phyloP scores from a whole-genome alignment of 495 filamentous ascomycete genomes.

The Cercophora scortea region DNA sequence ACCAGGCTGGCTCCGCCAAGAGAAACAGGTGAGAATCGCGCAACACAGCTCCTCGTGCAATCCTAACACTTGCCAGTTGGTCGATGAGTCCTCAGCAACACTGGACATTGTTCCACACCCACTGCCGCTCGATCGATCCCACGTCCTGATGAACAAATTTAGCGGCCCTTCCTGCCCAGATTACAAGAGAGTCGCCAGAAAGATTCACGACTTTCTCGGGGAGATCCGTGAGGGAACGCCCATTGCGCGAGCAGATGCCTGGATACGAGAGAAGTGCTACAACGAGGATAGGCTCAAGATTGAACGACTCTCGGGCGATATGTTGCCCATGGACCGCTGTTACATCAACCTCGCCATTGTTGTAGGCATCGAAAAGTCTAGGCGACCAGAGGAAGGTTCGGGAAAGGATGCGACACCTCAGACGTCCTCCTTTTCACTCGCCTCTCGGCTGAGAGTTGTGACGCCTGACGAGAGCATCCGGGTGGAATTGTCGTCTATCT shows the following conservation, averaged over 20 bases:
- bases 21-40: slow-evolving; percentile 9
- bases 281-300: slow-evolving; percentile 19
- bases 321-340: slow-evolving; percentile 24
- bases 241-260: slow-evolving; percentile 15
- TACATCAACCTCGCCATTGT: slow-evolving; percentile 28
- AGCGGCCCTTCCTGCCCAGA: slow-evolving; percentile 6
- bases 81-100: slow-evolving; percentile 11
- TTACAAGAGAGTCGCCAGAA: slow-evolving; percentile 10
- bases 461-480: slow-evolving; percentile 11
- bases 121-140: slow-evolving; percentile 17
- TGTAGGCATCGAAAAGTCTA: slow-evolving; percentile 1
- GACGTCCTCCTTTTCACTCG: slow-evolving; percentile 22
- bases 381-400: slow-evolving; percentile 1
- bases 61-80: slow-evolving; percentile 15
- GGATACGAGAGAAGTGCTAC: slow-evolving; percentile 16
- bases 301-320: slow-evolving; percentile 27
- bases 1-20: slow-evolving; percentile 3
- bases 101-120: slow-evolving; percentile 12
- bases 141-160: slow-evolving; percentile 22
- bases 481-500: slow-evolving; percentile 19
- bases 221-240: slow-evolving; percentile 12
- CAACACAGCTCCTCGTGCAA: neutral
- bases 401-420: neutral
- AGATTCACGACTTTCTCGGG: slow-evolving; percentile 10
- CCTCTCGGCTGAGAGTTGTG: slow-evolving; percentile 17